These are phyloP conservation scores for Alternaria novae-zelandiae DNA, from an alignment of 2,329 filamentous ascomycete genomes.

Conservation along the genomic window DNA sequence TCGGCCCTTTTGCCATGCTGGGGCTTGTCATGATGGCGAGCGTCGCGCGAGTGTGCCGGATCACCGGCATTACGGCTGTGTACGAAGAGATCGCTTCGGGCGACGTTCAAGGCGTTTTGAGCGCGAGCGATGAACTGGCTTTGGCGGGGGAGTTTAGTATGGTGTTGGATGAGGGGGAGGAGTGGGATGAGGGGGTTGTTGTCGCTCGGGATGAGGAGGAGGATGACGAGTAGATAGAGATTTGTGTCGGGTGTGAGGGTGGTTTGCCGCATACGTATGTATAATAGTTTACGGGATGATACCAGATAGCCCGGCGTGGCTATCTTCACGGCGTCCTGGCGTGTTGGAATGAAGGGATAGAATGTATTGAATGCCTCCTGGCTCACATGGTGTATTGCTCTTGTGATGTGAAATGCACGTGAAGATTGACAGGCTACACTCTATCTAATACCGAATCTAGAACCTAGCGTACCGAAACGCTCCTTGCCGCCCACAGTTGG, in stretches of 20 bases:
- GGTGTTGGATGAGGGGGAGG: slow-evolving; percentile 35
- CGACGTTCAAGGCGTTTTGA: slow-evolving; percentile 53
- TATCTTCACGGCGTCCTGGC: not conserved
- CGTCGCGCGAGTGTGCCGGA: slow-evolving; percentile 50
- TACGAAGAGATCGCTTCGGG: slow-evolving; percentile 52
- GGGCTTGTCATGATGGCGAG: slow-evolving; percentile 54
- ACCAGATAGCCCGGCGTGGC: slow-evolving; percentile 1
- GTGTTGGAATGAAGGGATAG: not conserved
- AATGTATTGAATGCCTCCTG: not conserved
- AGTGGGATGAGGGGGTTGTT: slow-evolving; percentile 38
- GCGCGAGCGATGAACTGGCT: slow-evolving; percentile 50
- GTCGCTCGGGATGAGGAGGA: slow-evolving; percentile 27
- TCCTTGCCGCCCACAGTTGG: slow-evolving; percentile 37
- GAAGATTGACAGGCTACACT: not conserved
- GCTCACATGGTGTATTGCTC: not conserved
- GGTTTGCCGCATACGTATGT: not conserved
- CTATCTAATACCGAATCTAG: slow-evolving; percentile 40
- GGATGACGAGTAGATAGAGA: not conserved
- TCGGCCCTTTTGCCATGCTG: slow-evolving; percentile 54
- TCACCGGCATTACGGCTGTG: slow-evolving; percentile 50
- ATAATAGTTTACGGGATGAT: not conserved
- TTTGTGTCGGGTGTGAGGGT: not conserved
- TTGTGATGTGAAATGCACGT: not conserved
- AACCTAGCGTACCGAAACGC: slow-evolving; percentile 44
- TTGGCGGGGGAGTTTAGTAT: slow-evolving; percentile 40